Evolutionary conservation across 352 stramenopile genomes (phyloP), one percentile per base, ranked within the genome.

Genomic region (Globisporangium recalcitrans): DNA sequence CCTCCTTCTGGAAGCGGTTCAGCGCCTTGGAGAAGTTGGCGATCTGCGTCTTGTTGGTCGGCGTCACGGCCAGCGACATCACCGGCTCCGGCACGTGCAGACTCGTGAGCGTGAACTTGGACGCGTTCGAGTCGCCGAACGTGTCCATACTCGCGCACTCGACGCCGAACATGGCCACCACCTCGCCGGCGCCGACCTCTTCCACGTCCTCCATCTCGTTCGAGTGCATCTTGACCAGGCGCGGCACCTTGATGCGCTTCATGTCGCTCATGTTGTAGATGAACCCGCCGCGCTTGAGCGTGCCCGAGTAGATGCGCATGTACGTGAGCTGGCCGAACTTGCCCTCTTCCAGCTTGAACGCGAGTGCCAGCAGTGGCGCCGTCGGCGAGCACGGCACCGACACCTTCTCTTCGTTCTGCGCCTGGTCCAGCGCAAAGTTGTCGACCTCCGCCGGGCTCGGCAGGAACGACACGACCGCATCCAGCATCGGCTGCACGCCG

Each of bases 141-240:
- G 94, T 99, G 75, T 99, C 98, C 93, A 99, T 99, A 67, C 87
- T 98, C 52, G 90, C 92, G 73, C 98, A 99, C 70, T 99, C 98
- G 32, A 99, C 88, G 59, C 98, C 98, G 72, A 99, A 99, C 90
- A 99, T 99, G 57, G 97, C 97, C 8, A 97, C 93, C 53, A 99
- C 97, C 72, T 99, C 97, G 55, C 97, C 97, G 42, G 96, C 85
- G 34, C 84, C 74, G 46, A 96, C 96, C 68, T 95, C 87, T 22
- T 98, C 88, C 52, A 99, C 97, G 66, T 99, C 97, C 83, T 99
- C 91, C 97, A 99, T 99, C 65, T 99, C 97, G 75, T 99, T 96
- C 40, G 96, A 98, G 84, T 99, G 97, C 97, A 99, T 99, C 60
- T 98, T 93, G 56, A 99, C 97, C 46, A 99, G 93, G 32, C 97